Evolutionary conservation across 176 grass and related monocot species (phyloP), one percentile per base, ranked within the genome.

Genomic region (Neostapfia colusana): DNA sequence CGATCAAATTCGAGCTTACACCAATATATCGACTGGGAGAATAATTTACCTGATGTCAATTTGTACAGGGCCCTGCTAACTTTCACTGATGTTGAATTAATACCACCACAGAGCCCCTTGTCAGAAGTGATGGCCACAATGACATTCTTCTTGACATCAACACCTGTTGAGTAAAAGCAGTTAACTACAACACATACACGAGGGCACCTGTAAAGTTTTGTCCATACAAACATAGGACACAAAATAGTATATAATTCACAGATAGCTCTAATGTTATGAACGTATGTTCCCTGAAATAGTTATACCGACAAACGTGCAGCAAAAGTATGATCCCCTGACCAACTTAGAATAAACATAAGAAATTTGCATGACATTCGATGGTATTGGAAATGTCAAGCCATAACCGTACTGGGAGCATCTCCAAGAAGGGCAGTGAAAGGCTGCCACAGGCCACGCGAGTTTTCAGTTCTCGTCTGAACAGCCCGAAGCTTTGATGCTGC

Each of bases 71-170:
- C 86, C 85, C 87, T 97, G 89, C 95, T 93, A 77, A 97, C 82
- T 97, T 89, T 97, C 38, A 93, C 95, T 34, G 95, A 90, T 70
- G 91, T 91, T 54, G 95, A 92, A 70, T 93, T 97, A 77, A 97
- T 97, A 72, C 95, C 91, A 70, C 95, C 95, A 77, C 95, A 97
- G 54, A 97, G 91, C 56, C 95, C 95, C 82, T 97, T 97, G 77
- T 97, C 95, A 75, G 95, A 93, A 27, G 91, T 88, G 77, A 97
- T 83, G 65, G 82, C 62, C 51, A 97, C 79, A 73, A 97, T 93
- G 64, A 97, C 89, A 88, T 89, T 97, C 76, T 97, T 93, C 91
- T 97, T 93, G 64, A 97, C 91, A 39, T 93, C 84, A 24, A 93
- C 89, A 73, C 87, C 95, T 97, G 81, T 41, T 63, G 36, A 84